These are phyloP conservation scores for Creolimax fragrantissima DNA, from an alignment of 78 protist species.

Conservation along the genomic window DNA sequence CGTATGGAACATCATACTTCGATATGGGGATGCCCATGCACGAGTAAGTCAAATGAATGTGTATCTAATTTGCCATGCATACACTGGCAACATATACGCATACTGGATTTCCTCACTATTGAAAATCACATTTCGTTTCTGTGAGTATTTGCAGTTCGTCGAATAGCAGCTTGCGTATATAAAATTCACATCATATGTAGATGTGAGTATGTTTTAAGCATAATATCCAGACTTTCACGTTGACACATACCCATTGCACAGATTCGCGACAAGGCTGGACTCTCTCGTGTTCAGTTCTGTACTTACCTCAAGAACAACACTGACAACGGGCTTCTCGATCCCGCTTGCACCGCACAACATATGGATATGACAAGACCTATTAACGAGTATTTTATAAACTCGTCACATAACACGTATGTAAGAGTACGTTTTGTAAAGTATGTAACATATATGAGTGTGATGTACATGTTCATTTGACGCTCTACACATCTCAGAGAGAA, in stretches of 20 bases:
- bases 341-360: background rate
- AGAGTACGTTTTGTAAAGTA: too few relatives aligned
- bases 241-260: too few relatives aligned
- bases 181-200: too few relatives aligned
- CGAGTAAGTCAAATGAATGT: background rate
- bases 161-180: too few relatives aligned
- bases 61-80: too few relatives aligned
- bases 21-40: background rate
- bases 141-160: too few relatives aligned
- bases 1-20: background rate
- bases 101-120: too few relatives aligned
- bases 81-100: too few relatives aligned
- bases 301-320: background rate
- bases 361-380: slow-evolving; percentile 60
- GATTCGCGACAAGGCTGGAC: background rate
- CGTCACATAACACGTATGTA: slow-evolving; percentile 86
- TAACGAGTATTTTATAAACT: slow-evolving; percentile 46
- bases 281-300: background rate
- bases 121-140: too few relatives aligned
- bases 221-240: too few relatives aligned
- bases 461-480: background rate
- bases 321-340: background rate
- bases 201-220: too few relatives aligned
- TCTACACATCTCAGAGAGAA: background rate
- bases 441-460: too few relatives aligned